These are phyloP conservation scores for Eimeria brunetti DNA, from an alignment of 169 alveolate genomes.

Conservation along the genomic window DNA sequence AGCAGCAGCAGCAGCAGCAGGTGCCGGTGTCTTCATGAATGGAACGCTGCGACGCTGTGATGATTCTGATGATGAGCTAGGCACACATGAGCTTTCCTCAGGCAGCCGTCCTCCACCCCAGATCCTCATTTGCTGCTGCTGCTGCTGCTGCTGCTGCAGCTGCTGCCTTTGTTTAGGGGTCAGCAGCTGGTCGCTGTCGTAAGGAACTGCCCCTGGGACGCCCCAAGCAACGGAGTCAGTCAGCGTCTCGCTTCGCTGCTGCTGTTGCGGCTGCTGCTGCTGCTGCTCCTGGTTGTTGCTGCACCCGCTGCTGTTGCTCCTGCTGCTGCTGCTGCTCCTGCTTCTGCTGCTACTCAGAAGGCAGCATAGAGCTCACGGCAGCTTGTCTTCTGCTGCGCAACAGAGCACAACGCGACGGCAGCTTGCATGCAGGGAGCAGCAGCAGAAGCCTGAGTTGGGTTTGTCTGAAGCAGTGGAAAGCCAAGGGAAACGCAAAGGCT, in stretches of 20 bases:
- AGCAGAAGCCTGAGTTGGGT: not conserved
- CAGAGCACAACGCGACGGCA: too few species aligned
- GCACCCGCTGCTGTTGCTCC: too few species aligned
- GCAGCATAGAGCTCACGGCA: too few species aligned
- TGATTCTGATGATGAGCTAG: not conserved
- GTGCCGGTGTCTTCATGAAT: not conserved
- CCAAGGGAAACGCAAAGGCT: not conserved
- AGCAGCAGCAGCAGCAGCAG: not conserved
- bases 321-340: too few species aligned
- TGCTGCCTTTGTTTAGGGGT: not conserved
- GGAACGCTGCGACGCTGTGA: not conserved
- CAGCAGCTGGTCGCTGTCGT: not conserved
- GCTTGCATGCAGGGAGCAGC: not conserved
- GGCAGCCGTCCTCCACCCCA: too few species aligned
- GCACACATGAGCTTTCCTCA: not conserved
- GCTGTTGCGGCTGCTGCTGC: constrained; percentile 34
- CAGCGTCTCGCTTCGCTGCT: too few species aligned
- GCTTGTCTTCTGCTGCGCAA: too few species aligned
- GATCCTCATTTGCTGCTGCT: too few species aligned
- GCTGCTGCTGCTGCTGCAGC: constrained; percentile 8
- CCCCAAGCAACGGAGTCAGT: too few species aligned
- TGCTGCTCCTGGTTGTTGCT: not conserved
- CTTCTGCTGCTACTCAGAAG: too few species aligned
- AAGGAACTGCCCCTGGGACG: constrained; percentile 7
- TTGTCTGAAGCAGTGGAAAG: not conserved